Percentiles rank a stretch among this genome's conserved stretches.
Evolutionary conservation across 139 green algal genomes (phyloP).

Genomic region (Coccomyxa sp.): DNA sequence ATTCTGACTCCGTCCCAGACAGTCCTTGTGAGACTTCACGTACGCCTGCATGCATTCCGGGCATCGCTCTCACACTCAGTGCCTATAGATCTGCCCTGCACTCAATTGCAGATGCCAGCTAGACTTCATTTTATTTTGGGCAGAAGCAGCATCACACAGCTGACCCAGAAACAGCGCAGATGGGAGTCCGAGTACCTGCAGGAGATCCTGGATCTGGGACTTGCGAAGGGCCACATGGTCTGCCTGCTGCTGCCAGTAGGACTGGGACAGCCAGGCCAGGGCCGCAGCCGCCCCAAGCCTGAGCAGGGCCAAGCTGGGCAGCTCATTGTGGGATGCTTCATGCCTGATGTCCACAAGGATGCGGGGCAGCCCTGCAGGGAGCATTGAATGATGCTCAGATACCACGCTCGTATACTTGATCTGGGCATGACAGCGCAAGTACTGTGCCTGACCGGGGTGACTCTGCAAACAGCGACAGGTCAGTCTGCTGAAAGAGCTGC

Average conservation of each 20-base stretch:
- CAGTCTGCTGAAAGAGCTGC: neutral
- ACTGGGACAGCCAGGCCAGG: slow-evolving; percentile 57
- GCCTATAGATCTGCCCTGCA: too few species aligned
- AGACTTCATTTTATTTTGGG: neutral
- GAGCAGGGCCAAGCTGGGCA: slow-evolving; percentile 65
- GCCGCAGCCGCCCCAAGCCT: slow-evolving; percentile 48
- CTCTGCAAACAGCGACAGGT: neutral
- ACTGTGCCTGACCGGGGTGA: neutral
- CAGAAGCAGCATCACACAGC: neutral
- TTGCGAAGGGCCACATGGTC: slow-evolving; percentile 25
- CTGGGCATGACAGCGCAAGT: neutral
- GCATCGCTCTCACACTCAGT: too few species aligned
- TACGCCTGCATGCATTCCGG: neutral
- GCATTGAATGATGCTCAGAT: neutral
- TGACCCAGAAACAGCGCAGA: neutral
- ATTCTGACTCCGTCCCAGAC: neutral
- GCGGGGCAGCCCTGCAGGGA: slow-evolving; percentile 56
- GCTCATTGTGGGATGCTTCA: slow-evolving; percentile 78
- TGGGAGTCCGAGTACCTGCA: slow-evolving; percentile 13
- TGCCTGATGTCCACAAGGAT: slow-evolving; percentile 76
- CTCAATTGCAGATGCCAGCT: too few species aligned
- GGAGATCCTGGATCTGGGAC: slow-evolving; percentile 14
- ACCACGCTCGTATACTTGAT: too few species aligned
- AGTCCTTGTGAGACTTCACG: neutral
- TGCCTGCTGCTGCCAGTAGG: slow-evolving; percentile 68